These are phyloP conservation scores for Pyracantha coccinea DNA, from an alignment of 331 rosid species.

Conservation along the genomic window DNA sequence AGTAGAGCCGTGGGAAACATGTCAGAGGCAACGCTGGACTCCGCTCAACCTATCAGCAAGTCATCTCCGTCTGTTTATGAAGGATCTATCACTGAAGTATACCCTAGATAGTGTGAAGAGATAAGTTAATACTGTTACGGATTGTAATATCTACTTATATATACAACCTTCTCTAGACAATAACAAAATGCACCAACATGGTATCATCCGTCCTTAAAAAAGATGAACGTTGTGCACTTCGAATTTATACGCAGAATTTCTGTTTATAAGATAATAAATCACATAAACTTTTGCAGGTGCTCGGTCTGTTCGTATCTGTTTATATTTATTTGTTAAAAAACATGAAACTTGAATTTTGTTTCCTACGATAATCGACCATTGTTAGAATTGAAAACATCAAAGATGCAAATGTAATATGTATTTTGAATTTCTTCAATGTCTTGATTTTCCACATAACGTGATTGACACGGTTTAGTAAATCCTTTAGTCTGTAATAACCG, in stretches of 20 bases:
- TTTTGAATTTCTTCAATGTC: neutral
- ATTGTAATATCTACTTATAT: neutral
- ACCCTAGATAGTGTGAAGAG: neutral
- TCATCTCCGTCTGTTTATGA: neutral
- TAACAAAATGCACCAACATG: neutral
- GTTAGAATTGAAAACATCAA: neutral
- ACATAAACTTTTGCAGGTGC: neutral
- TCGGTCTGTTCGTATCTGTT: neutral
- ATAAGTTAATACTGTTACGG: neutral
- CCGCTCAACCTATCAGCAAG: neutral
- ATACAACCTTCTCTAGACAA: neutral
- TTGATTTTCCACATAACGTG: neutral
- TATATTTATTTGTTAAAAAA: neutral
- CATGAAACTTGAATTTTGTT: neutral
- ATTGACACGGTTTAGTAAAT: neutral
- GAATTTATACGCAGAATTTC: too few species aligned
- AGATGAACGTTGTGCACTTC: neutral
- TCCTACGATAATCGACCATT: neutral
- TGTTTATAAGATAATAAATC: neutral
- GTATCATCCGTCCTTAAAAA: neutral
- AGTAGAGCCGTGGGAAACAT: neutral
- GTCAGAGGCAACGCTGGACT: neutral
- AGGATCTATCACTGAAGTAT: constrained; percentile 3
- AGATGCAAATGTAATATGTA: neutral
- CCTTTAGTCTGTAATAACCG: neutral